A percentile compares a stretch with the other conserved stretches of the same genome.
phyloP scores from a whole-genome alignment of 176 grass and related monocot species.

The Juncus inflexus region DNA sequence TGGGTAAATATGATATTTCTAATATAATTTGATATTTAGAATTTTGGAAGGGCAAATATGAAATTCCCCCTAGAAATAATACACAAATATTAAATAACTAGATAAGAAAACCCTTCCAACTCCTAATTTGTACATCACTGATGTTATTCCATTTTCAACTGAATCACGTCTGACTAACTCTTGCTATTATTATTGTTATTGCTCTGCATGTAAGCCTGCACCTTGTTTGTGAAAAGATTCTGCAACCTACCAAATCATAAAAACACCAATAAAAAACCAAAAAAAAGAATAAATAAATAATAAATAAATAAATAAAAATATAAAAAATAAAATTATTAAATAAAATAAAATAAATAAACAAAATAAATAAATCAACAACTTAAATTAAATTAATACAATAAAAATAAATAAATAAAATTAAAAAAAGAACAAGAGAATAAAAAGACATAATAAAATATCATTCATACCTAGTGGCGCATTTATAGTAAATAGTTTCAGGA shows the following conservation, averaged over 20 bases:
- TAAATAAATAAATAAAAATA: neutral
- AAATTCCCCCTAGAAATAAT: too few species aligned
- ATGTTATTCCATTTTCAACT: too few species aligned
- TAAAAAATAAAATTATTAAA: neutral
- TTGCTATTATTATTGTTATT: neutral
- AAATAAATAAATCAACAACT: neutral
- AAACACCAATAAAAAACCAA: constrained; percentile 5
- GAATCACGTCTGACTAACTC: too few species aligned
- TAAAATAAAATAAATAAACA: neutral
- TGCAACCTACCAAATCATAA: constrained; percentile 46
- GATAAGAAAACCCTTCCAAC: too few species aligned
- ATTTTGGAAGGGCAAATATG: too few species aligned
- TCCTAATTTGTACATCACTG: too few species aligned
- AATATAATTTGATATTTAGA: too few species aligned
- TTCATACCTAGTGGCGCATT: constrained; percentile 78
- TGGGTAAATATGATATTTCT: too few species aligned
- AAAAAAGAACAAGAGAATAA: constrained; percentile 4
- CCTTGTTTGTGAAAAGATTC: constrained; percentile 68
- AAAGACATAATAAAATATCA: constrained; percentile 15
- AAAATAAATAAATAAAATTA: neutral
- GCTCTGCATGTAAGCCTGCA: constrained; percentile 51
- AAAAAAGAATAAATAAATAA: neutral
- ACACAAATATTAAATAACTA: too few species aligned
- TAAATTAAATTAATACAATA: too few species aligned
- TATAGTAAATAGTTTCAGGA: constrained; percentile 95